phyloP scores from a whole-genome alignment of 2,329 filamentous ascomycete species.

The Beauveria asiatica region DNA sequence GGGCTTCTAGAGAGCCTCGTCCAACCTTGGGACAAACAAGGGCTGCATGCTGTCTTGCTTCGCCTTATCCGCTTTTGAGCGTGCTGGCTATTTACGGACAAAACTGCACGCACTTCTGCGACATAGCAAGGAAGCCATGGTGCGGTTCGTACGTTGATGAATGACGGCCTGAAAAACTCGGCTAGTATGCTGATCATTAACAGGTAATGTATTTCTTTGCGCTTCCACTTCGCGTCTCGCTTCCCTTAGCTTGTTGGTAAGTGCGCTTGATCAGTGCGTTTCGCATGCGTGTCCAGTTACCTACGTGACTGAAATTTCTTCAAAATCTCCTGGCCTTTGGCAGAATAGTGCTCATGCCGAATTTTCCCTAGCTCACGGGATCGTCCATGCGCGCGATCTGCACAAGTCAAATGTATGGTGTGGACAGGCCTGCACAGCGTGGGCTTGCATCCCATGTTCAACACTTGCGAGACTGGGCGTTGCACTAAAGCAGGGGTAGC shows the following conservation, averaged over 20 bases:
- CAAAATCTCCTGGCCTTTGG: too few relatives aligned
- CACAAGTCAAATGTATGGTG: not conserved
- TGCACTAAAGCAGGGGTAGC: too few relatives aligned
- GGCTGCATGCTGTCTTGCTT: not conserved
- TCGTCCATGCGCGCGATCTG: not conserved
- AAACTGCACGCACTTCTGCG: not conserved
- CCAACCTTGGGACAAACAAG: not conserved
- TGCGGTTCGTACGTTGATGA: too few relatives aligned
- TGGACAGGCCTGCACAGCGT: not conserved
- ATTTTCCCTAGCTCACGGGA: not conserved
- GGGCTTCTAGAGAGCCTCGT: not conserved
- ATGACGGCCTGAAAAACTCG: too few relatives aligned
- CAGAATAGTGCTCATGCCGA: not conserved
- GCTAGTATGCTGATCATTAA: too few relatives aligned
- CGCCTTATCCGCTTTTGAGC: not conserved
- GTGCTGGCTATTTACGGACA: not conserved
- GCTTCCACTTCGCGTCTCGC: too few relatives aligned
- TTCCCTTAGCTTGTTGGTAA: too few relatives aligned
- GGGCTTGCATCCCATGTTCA: not conserved
- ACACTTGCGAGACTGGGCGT: not conserved
- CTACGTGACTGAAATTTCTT: too few relatives aligned
- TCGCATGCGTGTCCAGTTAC: too few relatives aligned
- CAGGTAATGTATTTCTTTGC: too few relatives aligned
- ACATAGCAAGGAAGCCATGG: not conserved
- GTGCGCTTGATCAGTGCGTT: not conserved